Base-by-base conservation (phyloP, 805 yeast genomes). In the Zygotorulaspora danielsina region DNA sequence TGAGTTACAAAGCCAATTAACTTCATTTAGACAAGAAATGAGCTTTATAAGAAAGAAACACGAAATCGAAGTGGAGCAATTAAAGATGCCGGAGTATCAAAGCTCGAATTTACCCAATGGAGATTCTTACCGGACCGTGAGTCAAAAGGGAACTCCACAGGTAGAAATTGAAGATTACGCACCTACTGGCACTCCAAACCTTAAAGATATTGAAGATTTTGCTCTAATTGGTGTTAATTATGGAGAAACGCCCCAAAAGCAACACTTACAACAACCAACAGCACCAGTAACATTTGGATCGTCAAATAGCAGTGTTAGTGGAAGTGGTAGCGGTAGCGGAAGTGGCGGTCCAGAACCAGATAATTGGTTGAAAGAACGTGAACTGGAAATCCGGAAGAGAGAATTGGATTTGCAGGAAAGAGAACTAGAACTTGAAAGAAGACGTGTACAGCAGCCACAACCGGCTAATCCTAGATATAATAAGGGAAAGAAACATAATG, bases 361-460 rank as follows among this genome's bases (percentile, higher is more conserved):
- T 20, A 48, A 38, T 13, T 20, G 49, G 3, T 32, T 61, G 33
- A 54, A 57, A 34, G 59, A 55, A 34, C 55, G 59, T 25, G 64
- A 61, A 32, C 34, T 63, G 26, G 65, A 61, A 32, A 39, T 63
- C 18, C 57, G 59, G 26, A 53, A 49, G 26, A 59, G 54, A 38
- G 67, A 63, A 41, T 37, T 63, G 32, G 60, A 60, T 19, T 43
- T 63, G 44, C 62, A 61, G 50, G 66, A 63, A 42, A 51, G 60
- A 7, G 65, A 63, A 45, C 33, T 57, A 19, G 61, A 57, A 19
- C 47, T 57, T 6, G 59, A 58, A 48, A 59, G 50, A 44, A 49
- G 53, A 19, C 51, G 62, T 4, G 51, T 55, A 10, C 55, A 54
- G 38, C 51, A 50, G 30, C 52, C 46, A 13, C 51, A 42, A 32